Base-by-base conservation (phyloP, 139 green algal species). In the Tetradesmus lagerheimii region DNA sequence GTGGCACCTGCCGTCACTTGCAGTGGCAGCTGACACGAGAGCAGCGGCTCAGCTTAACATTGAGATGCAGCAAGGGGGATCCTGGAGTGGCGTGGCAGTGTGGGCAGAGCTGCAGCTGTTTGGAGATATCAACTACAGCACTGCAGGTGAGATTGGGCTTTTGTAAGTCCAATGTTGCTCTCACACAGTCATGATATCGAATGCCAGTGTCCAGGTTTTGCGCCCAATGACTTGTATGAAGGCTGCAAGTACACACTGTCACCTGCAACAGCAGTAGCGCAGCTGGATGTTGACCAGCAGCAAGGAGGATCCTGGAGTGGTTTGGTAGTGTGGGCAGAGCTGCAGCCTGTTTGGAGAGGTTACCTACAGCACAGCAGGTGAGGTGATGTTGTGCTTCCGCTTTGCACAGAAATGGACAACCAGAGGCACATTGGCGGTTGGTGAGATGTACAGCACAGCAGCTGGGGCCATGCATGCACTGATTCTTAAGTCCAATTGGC, bases 91-190 rank as follows among this genome's bases (percentile, higher is more conserved):
- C 11, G 53, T 87, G 53, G 34, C 38, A 2, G 23, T 78, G 5
- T 87, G 82, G 82, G 82, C 82, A 31, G 82, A 79, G 43, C 39
- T 87, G 82, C 35, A 87, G 45, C 82, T 87, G 34, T 79, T 87
- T 78, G 76, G 37, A 6, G 64, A 81, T 64, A 80, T 88, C 57
- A 80, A 8, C 0, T 43, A 45, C 64, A 80, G 57, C 71, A 88
- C 83, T 16, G 83, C 83, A 80, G 83, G 83, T 88, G 27, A 16
- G 81, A n/a, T n/a, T n/a, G n/a, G n/a, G n/a, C n/a, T n/a, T n/a
- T n/a, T n/a, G n/a, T n/a, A n/a, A n/a, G n/a, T n/a, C n/a, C n/a
- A n/a, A n/a, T n/a, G n/a, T n/a, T n/a, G n/a, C n/a, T n/a, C n/a
- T n/a, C n/a, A n/a, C n/a, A n/a, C n/a, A n/a, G n/a, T n/a, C n/a